Percentiles rank a stretch among this genome's conserved stretches.
Conservation (phyloP, 2,329 filamentous ascomycete species). For the Hymenoscyphus salicellus region DNA sequence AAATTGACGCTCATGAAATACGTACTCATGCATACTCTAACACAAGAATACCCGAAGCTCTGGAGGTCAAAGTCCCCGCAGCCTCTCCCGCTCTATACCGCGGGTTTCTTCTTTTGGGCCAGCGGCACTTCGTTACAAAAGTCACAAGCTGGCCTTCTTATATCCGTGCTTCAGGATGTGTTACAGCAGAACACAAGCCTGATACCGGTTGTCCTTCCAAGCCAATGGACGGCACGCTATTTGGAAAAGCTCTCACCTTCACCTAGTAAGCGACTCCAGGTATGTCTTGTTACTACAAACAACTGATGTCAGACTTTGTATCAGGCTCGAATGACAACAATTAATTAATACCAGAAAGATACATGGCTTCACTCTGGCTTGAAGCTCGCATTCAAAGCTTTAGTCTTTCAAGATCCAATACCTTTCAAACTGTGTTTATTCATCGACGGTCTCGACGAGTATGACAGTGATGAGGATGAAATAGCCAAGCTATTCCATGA, state of each 20-base stretch:
- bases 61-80: slow-evolving; percentile 29
- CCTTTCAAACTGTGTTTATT: slow-evolving; percentile 14
- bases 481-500: neutral
- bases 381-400: slow-evolving; percentile 10
- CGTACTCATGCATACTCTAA: slow-evolving; percentile 5
- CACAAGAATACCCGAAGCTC: slow-evolving; percentile 9
- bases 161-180: slow-evolving; percentile 9
- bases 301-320: neutral
- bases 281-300: neutral
- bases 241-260: neutral
- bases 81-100: slow-evolving; percentile 25
- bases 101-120: slow-evolving; percentile 48
- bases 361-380: slow-evolving; percentile 3
- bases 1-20: slow-evolving; percentile 27
- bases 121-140: slow-evolving; percentile 34
- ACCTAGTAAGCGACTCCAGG: neutral
- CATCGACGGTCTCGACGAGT: slow-evolving; percentile 25
- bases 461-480: slow-evolving; percentile 9
- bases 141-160: slow-evolving; percentile 15
- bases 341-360: neutral
- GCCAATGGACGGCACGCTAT: neutral
- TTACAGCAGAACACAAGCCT: slow-evolving; percentile 8
- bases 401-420: neutral
- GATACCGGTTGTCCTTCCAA: slow-evolving; percentile 4
- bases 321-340: neutral